These are phyloP conservation scores for Xylaria acuta DNA, from an alignment of 495 filamentous ascomycete species.

Conservation along the genomic window DNA sequence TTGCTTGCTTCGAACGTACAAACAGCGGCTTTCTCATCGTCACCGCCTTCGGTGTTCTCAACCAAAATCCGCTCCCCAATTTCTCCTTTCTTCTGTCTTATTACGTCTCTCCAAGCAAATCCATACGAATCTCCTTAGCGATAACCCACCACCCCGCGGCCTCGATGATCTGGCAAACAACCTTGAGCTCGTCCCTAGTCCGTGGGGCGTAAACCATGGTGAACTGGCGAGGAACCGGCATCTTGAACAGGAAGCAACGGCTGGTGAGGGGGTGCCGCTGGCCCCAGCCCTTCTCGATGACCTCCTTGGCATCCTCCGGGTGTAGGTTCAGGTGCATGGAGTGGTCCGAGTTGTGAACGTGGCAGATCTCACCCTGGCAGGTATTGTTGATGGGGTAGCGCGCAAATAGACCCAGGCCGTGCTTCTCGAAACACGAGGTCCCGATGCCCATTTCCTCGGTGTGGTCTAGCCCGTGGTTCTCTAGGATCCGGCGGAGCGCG, in stretches of 20 bases:
- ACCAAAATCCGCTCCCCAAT: not conserved
- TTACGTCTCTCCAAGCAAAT: slow-evolving; percentile 31
- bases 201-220: slow-evolving; percentile 86
- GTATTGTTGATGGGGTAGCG: slow-evolving; percentile 65
- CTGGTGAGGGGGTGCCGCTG: slow-evolving; percentile 83
- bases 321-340: slow-evolving; percentile 79
- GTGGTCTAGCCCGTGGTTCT: slow-evolving; percentile 53
- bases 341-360: slow-evolving; percentile 77
- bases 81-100: not conserved
- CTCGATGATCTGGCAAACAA: slow-evolving; percentile 72
- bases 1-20: not conserved
- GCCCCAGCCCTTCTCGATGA: slow-evolving; percentile 86
- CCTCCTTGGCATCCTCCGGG: slow-evolving; percentile 75
- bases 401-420: slow-evolving; percentile 75
- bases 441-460: slow-evolving; percentile 62
- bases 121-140: slow-evolving; percentile 51
- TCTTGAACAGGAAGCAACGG: slow-evolving; percentile 51
- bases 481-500: slow-evolving; percentile 55
- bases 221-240: slow-evolving; percentile 71
- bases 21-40: not conserved
- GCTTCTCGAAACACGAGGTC: slow-evolving; percentile 80
- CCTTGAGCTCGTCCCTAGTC: slow-evolving; percentile 64
- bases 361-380: slow-evolving; percentile 77
- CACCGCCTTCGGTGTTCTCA: not conserved
- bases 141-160: slow-evolving; percentile 69